Evolutionary conservation across 768 basidiomycete species (phyloP), one percentile per base, ranked within the genome.

Genomic region (Nevesoporus exiguus): DNA sequence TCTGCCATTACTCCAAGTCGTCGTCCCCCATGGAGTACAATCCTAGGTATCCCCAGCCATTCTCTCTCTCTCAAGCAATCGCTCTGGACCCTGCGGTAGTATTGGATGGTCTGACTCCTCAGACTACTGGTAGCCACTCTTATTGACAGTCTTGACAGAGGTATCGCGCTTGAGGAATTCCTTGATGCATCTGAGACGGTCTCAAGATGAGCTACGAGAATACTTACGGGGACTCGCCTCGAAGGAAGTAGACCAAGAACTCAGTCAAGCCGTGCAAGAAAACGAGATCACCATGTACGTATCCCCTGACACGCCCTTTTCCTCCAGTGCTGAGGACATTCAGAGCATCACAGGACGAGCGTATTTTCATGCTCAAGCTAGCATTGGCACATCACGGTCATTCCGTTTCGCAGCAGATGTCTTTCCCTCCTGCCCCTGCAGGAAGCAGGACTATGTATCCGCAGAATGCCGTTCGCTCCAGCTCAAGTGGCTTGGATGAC

Each of bases 271-370:
- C 10, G 68, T 84, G 8, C 75, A 82, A 52, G 91, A 93, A 70
- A 93, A 93, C 63, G 75, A 84, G 60, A 69, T 60, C 3, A 86
- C 88, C 39, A 88, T 93, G 90, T 66, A 70, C 44, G 67, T 68
- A 58, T 52, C 42, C 40, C n/a, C 85, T 62, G 52, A 70, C 15
- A 30, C n/a, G 34, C 25, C 15, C 19, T 42, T 42, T 54, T 54
- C 47, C 30, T 41, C 48, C 25, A 36, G 43, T n/a, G 36, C 62
- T 61, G 49, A 68, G 44, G 13, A 27, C 52, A 29, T 58, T 25
- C 61, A 92, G 90, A 57, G 85, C 79, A 7, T 88, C 90, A 8
- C 90, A 92, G 70, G 80, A 86, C 62, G 90, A 93, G 63, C 77
- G 90, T 21, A 80, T 90, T 54, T 71, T 72, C 25, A 88, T 91